A percentile compares a stretch with the other conserved stretches of the same genome.
These are phyloP conservation scores for Flaveria linearis DNA, from an alignment of 129 eudicot genomes.

Conservation along the genomic window DNA sequence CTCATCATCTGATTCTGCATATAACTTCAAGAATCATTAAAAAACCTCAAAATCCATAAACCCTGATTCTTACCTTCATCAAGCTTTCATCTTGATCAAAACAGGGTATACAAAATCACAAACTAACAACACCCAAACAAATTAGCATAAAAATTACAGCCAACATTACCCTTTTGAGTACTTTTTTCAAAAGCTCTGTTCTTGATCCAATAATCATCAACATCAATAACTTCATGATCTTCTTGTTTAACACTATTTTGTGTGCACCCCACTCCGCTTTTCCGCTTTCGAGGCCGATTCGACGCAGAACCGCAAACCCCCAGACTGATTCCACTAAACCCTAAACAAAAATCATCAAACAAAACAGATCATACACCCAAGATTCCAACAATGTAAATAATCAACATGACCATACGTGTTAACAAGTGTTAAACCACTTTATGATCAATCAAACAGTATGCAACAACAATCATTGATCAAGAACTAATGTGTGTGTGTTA, in stretches of 20 bases:
- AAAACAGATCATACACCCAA: neutral
- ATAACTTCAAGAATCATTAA: neutral
- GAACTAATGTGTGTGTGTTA: neutral
- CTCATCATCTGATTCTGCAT: conserved; percentile 1
- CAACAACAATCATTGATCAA: neutral
- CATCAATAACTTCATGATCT: conserved; percentile 32
- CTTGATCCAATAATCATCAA: neutral
- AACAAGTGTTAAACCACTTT: neutral
- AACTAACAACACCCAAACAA: neutral
- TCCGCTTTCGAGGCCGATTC: conserved; percentile 14
- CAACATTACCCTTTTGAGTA: neutral
- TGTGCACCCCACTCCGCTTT: neutral
- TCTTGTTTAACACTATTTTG: too few species aligned
- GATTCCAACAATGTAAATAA: neutral
- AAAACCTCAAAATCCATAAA: neutral
- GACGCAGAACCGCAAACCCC: conserved; percentile 5
- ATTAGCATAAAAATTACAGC: neutral
- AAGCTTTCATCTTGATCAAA: neutral
- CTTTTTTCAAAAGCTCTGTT: neutral
- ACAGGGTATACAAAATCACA: neutral
- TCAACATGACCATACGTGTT: neutral
- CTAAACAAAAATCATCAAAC: neutral
- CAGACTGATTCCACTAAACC: neutral
- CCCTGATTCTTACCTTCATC: neutral
- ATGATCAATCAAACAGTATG: neutral